Evolutionary conservation across 208 protist genomes (phyloP).

Genomic region (Wallacemonas sp.): DNA sequence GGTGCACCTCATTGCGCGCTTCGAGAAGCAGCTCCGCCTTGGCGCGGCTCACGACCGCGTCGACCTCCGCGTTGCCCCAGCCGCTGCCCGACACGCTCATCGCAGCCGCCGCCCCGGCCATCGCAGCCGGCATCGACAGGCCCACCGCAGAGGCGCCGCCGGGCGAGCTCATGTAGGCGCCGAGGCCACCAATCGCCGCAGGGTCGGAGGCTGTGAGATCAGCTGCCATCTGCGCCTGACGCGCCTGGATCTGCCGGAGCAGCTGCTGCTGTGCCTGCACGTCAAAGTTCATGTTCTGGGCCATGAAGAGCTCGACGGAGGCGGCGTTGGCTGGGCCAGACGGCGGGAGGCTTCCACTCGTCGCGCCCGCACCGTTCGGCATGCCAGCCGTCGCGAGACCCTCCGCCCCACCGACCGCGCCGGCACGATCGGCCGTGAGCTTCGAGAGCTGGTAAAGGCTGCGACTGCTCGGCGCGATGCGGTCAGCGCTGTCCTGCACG

Average conservation of each 20-base stretch:
- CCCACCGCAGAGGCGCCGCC: conserved; percentile 19
- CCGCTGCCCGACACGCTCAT: conserved; percentile 20
- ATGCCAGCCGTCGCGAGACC: not conserved
- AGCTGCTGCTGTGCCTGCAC: conserved; percentile 82
- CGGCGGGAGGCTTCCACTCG: conserved; percentile 3
- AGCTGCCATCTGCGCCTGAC: conserved; percentile 42
- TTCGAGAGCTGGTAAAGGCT: conserved; percentile 70
- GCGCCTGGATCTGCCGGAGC: conserved; percentile 64
- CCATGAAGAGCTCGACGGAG: conserved; percentile 86
- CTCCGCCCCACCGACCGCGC: not conserved
- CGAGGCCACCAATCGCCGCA: conserved; percentile 15
- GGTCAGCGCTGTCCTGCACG: conserved; percentile 39
- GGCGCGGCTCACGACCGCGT: conserved; percentile 59
- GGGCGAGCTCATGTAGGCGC: conserved; percentile 13
- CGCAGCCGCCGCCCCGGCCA: conserved; percentile 20
- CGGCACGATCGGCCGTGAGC: conserved; percentile 7
- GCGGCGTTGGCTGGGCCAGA: conserved; percentile 39
- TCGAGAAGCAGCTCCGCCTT: conserved; percentile 54
- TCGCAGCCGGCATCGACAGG: too few relatives aligned
- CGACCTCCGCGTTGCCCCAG: conserved; percentile 39
- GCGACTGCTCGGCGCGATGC: conserved; percentile 61
- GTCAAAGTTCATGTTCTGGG: conserved; percentile 77
- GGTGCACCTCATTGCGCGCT: conserved; percentile 62
- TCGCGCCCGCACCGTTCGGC: not conserved
- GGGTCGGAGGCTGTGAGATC: conserved; percentile 23